These are phyloP conservation scores for Gonapodya prolifera DNA, from an alignment of 192 early-diverging fungal species.

Conservation along the genomic window DNA sequence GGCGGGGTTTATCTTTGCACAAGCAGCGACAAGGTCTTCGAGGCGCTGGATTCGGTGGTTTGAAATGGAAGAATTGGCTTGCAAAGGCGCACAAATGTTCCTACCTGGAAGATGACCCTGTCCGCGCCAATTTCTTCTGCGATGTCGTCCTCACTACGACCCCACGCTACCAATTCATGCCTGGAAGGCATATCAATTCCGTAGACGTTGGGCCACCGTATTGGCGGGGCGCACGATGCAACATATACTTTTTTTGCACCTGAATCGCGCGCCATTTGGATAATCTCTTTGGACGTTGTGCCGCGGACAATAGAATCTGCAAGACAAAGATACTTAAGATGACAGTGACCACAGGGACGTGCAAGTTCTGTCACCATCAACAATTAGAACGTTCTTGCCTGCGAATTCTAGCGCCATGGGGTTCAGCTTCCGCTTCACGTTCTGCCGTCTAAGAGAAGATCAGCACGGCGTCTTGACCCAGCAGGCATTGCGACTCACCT, in stretches of 20 bases:
- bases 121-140: slow-evolving; percentile 89
- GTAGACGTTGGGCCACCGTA: slow-evolving; percentile 93
- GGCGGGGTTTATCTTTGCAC: slow-evolving; percentile 68
- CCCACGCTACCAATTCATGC: slow-evolving; percentile 77
- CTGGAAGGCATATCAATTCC: slow-evolving; percentile 99
- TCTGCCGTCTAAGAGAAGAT: slow-evolving; percentile 39
- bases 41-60: slow-evolving; percentile 34
- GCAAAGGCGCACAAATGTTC: neutral
- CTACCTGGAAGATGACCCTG: slow-evolving; percentile 83
- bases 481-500: slow-evolving; percentile 15
- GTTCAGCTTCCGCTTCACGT: slow-evolving; percentile 93
- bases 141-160: slow-evolving; percentile 67
- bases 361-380: slow-evolving; percentile 56
- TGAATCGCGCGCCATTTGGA: slow-evolving; percentile 97
- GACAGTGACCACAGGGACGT: slow-evolving; percentile 7
- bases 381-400: slow-evolving; percentile 91
- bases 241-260: slow-evolving; percentile 99
- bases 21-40: slow-evolving; percentile 71
- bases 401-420: slow-evolving; percentile 96
- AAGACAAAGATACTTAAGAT: neutral
- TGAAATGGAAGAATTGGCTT: neutral
- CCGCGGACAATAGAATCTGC: slow-evolving; percentile 97
- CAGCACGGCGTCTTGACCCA: neutral
- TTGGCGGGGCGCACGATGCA: slow-evolving; percentile 93
- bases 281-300: slow-evolving; percentile 96